These are phyloP conservation scores for Schizophyllum amplum DNA, from an alignment of 1,284 basidiomycete genomes.

Conservation along the genomic window DNA sequence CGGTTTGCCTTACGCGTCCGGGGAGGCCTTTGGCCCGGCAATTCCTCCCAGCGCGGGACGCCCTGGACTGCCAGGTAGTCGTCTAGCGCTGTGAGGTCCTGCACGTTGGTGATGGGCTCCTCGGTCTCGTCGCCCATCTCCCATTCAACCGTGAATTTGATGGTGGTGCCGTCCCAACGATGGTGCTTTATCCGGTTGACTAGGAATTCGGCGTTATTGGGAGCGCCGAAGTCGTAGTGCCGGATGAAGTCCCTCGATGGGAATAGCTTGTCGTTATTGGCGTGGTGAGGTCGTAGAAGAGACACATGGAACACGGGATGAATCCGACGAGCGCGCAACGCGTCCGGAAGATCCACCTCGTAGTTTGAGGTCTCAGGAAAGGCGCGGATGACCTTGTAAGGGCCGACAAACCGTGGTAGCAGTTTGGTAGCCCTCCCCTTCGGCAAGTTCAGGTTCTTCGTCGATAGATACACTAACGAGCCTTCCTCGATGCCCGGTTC, in stretches of 20 bases:
- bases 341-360: conserved; percentile 20
- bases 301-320: conserved; percentile 15
- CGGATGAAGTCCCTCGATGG: conserved; percentile 12
- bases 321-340: conserved; percentile 14
- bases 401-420: conserved; percentile 23
- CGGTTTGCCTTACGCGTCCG: background rate
- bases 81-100: background rate
- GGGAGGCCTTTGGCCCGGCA: too few relatives aligned
- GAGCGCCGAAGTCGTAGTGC: conserved; percentile 11
- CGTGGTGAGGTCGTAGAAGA: conserved; percentile 3
- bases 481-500: conserved; percentile 13
- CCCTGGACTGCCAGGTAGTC: background rate
- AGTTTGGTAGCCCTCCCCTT: conserved; percentile 22
- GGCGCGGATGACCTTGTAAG: conserved; percentile 19
- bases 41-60: background rate
- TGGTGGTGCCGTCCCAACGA: conserved; percentile 14
- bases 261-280: background rate
- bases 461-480: conserved; percentile 22
- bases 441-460: conserved; percentile 20
- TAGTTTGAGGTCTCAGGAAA: conserved; percentile 17
- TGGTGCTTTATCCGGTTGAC: conserved; percentile 18
- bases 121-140: conserved; percentile 20
- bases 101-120: conserved; percentile 10
- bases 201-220: conserved; percentile 15
- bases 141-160: conserved; percentile 21